A percentile compares a stretch with the other conserved stretches of the same genome.
These are phyloP conservation scores for Apophysomyces ossiformis DNA, from an alignment of 371 early-diverging fungal genomes.

Conservation along the genomic window DNA sequence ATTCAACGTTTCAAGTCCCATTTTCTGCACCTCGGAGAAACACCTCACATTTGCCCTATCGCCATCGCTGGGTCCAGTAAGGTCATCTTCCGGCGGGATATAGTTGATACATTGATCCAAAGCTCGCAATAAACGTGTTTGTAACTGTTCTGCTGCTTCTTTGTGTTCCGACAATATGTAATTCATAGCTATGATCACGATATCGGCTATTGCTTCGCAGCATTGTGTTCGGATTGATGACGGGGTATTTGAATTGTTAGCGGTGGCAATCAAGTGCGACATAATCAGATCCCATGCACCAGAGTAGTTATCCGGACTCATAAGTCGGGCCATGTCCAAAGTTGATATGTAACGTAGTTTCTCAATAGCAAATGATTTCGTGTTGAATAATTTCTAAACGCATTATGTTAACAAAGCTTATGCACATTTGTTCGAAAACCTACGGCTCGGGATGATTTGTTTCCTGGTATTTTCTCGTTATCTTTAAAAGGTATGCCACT, in stretches of 20 bases:
- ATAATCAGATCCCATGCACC: slow-evolving; percentile 77
- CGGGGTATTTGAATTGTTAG: slow-evolving; percentile 65
- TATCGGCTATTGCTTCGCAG: slow-evolving; percentile 82
- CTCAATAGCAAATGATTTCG: slow-evolving; percentile 83
- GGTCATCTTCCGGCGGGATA: slow-evolving; percentile 23
- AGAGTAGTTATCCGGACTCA: slow-evolving; percentile 50
- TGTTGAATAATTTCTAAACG: slow-evolving; percentile 64
- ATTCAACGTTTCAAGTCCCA: slow-evolving; percentile 88
- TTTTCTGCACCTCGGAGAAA: slow-evolving; percentile 78
- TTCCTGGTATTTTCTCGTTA: slow-evolving; percentile 27
- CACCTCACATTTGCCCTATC: slow-evolving; percentile 19
- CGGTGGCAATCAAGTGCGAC: slow-evolving; percentile 79
- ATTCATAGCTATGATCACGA: slow-evolving; percentile 76
- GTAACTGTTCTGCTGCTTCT: slow-evolving; percentile 59
- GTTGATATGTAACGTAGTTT: slow-evolving; percentile 79
- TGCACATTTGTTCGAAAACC: slow-evolving; percentile 10
- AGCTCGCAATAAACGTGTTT: slow-evolving; percentile 53
- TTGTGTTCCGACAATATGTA: slow-evolving; percentile 60
- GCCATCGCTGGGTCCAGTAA: slow-evolving; percentile 16
- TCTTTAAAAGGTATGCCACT: slow-evolving; percentile 56
- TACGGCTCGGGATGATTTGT: slow-evolving; percentile 44
- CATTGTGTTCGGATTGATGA: slow-evolving; percentile 77
- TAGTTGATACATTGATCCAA: slow-evolving; percentile 51
- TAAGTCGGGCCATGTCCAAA: slow-evolving; percentile 71
- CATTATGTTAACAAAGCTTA: not conserved